phyloP scores from a whole-genome alignment of 257 asterid species.

The Fraxinus anomala region DNA sequence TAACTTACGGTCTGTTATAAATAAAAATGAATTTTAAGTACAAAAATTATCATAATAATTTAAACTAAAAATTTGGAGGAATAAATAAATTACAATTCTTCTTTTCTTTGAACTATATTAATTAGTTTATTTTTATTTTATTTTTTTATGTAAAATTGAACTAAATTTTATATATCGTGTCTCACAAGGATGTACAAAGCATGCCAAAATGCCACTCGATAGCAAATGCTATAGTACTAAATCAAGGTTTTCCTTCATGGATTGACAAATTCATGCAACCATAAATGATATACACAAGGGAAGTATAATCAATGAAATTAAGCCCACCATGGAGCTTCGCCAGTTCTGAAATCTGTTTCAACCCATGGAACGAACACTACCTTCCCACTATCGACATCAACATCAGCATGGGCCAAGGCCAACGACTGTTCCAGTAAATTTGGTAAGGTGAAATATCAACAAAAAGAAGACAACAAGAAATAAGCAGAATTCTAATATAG shows the following conservation, averaged over 20 bases:
- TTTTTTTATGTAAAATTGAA: no score
- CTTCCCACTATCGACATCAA: constrained; percentile 71
- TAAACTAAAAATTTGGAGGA: no score
- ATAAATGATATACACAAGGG: constrained; percentile 10
- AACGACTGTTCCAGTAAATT: constrained; percentile 52
- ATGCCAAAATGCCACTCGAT: constrained; percentile 1
- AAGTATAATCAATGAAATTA: constrained; percentile 23
- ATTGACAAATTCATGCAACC: constrained; percentile 15
- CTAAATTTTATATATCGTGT: no score
- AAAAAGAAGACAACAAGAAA: no score
- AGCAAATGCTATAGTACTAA: constrained; percentile 9
- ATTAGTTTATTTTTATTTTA: no score
- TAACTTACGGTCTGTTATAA: no score
- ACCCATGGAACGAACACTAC: constrained; percentile 87
- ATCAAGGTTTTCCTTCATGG: constrained; percentile 28
- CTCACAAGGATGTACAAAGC: not conserved
- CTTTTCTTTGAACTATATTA: no score
- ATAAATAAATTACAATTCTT: no score
- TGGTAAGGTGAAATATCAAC: no score
- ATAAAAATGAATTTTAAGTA: no score
- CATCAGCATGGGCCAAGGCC: constrained; percentile 92
- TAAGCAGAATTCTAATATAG: not conserved
- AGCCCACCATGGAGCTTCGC: constrained; percentile 92
- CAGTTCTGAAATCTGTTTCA: constrained; percentile 93
- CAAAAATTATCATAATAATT: no score